These are phyloP conservation scores for Ascoidea asiatica DNA, from an alignment of 805 yeast species.

Conservation along the genomic window DNA sequence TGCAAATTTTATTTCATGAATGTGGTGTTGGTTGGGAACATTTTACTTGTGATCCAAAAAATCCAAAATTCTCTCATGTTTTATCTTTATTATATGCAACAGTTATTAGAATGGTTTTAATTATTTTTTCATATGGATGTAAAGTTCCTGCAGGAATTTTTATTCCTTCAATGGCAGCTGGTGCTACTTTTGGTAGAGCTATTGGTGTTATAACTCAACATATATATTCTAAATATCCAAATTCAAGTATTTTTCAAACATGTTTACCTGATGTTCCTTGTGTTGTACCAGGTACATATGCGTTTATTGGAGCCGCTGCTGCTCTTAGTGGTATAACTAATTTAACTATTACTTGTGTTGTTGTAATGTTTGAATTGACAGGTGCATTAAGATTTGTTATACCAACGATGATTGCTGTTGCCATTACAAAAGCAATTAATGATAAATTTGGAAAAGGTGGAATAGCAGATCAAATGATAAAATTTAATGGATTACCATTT, in stretches of 20 bases:
- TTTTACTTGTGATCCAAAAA: constrained; percentile 24
- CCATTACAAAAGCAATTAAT: constrained; percentile 69
- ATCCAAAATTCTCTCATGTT: constrained; percentile 19
- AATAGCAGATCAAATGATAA: constrained; percentile 91
- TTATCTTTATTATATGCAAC: constrained; percentile 59
- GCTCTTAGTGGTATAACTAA: constrained; percentile 91
- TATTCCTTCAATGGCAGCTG: constrained; percentile 94
- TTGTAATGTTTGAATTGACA: constrained; percentile 90
- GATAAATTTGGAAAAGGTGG: constrained; percentile 75
- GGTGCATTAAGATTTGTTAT: constrained; percentile 87
- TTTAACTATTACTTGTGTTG: constrained; percentile 82
- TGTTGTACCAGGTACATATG: constrained; percentile 89
- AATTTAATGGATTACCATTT: constrained; percentile 76
- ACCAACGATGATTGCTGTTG: constrained; percentile 94
- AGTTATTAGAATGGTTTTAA: constrained; percentile 50
- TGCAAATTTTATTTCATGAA: constrained; percentile 81
- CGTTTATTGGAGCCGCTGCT: constrained; percentile 93
- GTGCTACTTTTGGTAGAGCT: constrained; percentile 88
- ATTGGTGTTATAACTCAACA: constrained; percentile 63
- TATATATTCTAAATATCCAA: constrained; percentile 14
- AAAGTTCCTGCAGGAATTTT: constrained; percentile 96
- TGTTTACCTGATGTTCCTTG: constrained; percentile 36
- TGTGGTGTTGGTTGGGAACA: constrained; percentile 41
- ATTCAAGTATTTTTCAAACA: constrained; percentile 19
- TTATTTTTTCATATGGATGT: constrained; percentile 80